phyloP scores from a whole-genome alignment of 2,329 filamentous ascomycete genomes.

The Sclerotinia trifoliorum region DNA sequence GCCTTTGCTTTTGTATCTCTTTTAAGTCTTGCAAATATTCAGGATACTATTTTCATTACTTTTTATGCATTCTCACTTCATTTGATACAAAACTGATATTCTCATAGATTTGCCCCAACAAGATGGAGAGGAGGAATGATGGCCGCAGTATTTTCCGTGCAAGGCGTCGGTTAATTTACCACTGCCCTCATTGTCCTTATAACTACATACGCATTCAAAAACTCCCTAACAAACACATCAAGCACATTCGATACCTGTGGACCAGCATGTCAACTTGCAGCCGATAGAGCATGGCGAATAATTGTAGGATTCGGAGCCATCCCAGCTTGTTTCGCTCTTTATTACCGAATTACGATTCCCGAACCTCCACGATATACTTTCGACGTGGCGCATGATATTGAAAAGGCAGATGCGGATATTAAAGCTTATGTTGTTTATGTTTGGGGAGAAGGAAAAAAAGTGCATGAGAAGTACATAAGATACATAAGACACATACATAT shows the following conservation, averaged over 20 bases:
- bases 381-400: slow-evolving; percentile 71
- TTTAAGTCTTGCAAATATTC: neutral
- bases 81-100: neutral
- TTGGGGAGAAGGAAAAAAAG: too few species aligned
- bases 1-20: neutral
- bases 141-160: slow-evolving; percentile 80
- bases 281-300: slow-evolving; percentile 79
- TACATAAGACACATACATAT: too few species aligned
- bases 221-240: slow-evolving; percentile 46
- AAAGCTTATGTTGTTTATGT: slow-evolving; percentile 48
- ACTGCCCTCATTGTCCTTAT: slow-evolving; percentile 70
- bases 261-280: slow-evolving; percentile 63
- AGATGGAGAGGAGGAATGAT: slow-evolving; percentile 83
- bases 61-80: neutral
- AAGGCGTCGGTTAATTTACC: slow-evolving; percentile 74
- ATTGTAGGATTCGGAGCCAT: slow-evolving; percentile 77
- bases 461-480: too few species aligned
- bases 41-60: neutral
- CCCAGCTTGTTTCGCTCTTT: slow-evolving; percentile 76
- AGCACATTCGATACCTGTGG: slow-evolving; percentile 53
- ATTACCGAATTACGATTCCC: slow-evolving; percentile 81
- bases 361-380: slow-evolving; percentile 84
- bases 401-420: slow-evolving; percentile 73
- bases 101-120: slow-evolving; percentile 69
- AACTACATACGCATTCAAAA: slow-evolving; percentile 63